Base-by-base conservation (phyloP, 345 rosid species). In the Citrus medica region DNA sequence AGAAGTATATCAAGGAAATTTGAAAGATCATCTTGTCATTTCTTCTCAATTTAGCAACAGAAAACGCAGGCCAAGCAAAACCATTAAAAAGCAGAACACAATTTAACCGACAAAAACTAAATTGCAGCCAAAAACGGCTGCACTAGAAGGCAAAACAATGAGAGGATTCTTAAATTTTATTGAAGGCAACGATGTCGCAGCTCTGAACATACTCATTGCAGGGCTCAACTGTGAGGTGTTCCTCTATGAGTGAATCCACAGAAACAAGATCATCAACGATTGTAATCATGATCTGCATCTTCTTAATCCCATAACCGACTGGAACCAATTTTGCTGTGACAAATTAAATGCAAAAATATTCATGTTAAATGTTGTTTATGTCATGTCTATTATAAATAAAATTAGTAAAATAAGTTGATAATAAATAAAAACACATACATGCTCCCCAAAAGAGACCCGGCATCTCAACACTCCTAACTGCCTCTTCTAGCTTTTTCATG, bases 371-470 rank as follows among this genome's bases (percentile, higher is more conserved):
- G 73, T 27, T 4, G 46, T n/a, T 67, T 25, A 5, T 55, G 35
- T 7, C n/a, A 56, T 56, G 17, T 9, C 3, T 13, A 68, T 9
- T 14, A 59, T 67, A 13, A 37, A 75, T 75, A 7, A 60, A 32
- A 24, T 35, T 27, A 17, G 63, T 19, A 63, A 27, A 32, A 28
- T 56, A 69, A 46, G 9, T 28, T 48, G 1, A 40, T 1, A 48
- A 5, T 22, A 59, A 55, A 9, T 1, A 27, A 53, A 1, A 70
- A 76, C 79, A 63, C 97, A 9, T 90, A 95, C 99, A 93, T 79
- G 98, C 98, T 86, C 99, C 99, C 98, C 97, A 95, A 0, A 89
- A 56, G 40, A 95, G 98, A 81, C 99, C 98, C 1, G 93, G 93
- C 97, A 95, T 81, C 88, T 91, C 87, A 48, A 93, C 58, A 42